A percentile compares a stretch with the other conserved stretches of the same genome.
Evolutionary conservation across 805 yeast genomes (phyloP).

Genomic region (Kodamaea restingae): DNA sequence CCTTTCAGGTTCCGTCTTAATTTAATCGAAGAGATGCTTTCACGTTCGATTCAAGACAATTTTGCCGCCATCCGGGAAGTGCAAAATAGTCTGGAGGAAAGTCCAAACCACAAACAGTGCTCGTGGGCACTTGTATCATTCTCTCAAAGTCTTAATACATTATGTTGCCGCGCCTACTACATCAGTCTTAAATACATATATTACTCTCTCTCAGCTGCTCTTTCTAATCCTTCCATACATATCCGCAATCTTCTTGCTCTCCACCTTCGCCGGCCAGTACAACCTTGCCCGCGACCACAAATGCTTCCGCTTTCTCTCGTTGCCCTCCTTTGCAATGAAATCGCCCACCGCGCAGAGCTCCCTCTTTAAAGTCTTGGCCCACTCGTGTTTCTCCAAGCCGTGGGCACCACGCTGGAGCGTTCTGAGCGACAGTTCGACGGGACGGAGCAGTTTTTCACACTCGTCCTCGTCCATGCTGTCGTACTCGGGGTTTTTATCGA

Average conservation of each 20-base stretch:
- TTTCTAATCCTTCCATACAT: constrained; percentile 66
- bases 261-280: constrained; percentile 87
- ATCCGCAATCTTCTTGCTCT: constrained; percentile 62
- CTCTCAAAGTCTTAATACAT: no score
- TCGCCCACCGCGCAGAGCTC: constrained; percentile 75
- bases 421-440: constrained; percentile 63
- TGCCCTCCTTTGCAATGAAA: constrained; percentile 48
- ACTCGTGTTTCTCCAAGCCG: constrained; percentile 71
- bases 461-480: constrained; percentile 74
- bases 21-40: no score
- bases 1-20: no score
- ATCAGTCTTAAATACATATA: no score
- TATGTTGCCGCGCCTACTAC: no score
- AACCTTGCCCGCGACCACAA: constrained; percentile 80
- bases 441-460: constrained; percentile 59
- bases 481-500: constrained; percentile 42
- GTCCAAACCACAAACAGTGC: no score
- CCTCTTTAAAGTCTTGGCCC: constrained; percentile 65
- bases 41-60: no score
- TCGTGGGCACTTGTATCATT: no score
- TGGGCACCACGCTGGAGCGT: constrained; percentile 66
- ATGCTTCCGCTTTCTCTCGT: constrained; percentile 50
- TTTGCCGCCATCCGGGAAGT: no score
- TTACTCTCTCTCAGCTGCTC: no score
- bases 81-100: no score